Base-by-base conservation (phyloP, 225 moss, liverwort and hornwort species). In the Sphagnum contortum region DNA sequence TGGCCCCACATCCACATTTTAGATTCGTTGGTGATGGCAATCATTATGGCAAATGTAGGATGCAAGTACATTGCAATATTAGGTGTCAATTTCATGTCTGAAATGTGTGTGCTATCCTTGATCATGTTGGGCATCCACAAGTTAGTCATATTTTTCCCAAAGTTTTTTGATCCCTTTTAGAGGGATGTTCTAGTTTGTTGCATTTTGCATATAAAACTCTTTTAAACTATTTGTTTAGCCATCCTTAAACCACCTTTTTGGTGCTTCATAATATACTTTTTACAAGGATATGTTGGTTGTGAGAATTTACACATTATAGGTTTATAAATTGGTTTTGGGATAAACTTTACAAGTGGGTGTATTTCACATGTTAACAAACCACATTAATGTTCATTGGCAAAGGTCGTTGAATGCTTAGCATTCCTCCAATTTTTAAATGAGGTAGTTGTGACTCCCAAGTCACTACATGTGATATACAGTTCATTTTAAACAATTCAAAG, bases 51-150 rank as follows among this genome's bases (percentile, higher is more conserved):
- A 45, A 91, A 88, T 70, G 89, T 80, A 48, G 98, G 98, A 48
- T 98, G 98, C 75, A 86, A 84, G 79, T 79, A 89, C 48, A 66
- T 98, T 59, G 86, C 98, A 12, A 93, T 98, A 44, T 74, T 98
- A 13, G 98, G 98, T 12, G 98, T 98, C 55, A 93, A 98, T 69
- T 98, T 98, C 46, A 98, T 98, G 98, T 91, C 98, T 5, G 98
- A 98, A 98, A 98, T 66, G 98, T 98, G 45, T 81, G 93, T 51
- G 98, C 90, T 12, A 98, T 98, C 57, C 79, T 98, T 11, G 91
- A 91, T 63, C 90, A 83, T 71, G 84, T 85, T 48, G 86, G 75
- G 55, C 87, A 91, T 68, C 80, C 76, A 47, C 71, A 86, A 74
- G 98, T 98, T 75, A 55, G 70, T 12, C n/a, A n/a, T n/a, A n/a